Percentiles rank a stretch among this genome's conserved stretches.
These are phyloP conservation scores for Fusarium staphyleae DNA, from an alignment of 2,329 filamentous ascomycete genomes.

Conservation along the genomic window DNA sequence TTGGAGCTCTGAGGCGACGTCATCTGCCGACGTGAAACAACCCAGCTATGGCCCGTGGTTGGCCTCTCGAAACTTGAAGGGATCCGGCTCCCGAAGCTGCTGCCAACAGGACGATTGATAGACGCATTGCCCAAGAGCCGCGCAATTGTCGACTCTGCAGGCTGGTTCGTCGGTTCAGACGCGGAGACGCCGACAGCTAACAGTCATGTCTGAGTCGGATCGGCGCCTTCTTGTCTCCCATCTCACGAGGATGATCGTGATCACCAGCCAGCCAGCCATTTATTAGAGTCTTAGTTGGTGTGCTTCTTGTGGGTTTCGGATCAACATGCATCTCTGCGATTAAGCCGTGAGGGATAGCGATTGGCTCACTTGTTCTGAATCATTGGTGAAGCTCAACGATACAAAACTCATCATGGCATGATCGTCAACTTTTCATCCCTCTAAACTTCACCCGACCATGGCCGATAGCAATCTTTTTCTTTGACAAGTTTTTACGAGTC, in stretches of 20 bases:
- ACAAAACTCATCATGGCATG: slow-evolving; percentile 10
- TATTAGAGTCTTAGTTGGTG: slow-evolving; percentile 5
- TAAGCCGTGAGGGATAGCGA: slow-evolving; percentile 4
- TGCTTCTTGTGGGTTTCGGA: slow-evolving; percentile 22
- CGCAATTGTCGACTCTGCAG: neutral
- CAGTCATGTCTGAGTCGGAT: slow-evolving; percentile 14
- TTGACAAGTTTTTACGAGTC: no score
- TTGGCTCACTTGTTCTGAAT: slow-evolving; percentile 13
- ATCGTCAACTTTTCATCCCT: slow-evolving; percentile 2
- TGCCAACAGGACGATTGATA: neutral
- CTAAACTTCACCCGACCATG: neutral
- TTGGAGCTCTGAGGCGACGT: slow-evolving; percentile 28
- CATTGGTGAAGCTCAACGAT: slow-evolving; percentile 3
- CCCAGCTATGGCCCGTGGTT: slow-evolving; percentile 5
- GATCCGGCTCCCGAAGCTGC: slow-evolving; percentile 1
- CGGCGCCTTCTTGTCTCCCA: slow-evolving; percentile 15
- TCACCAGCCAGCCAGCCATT: slow-evolving; percentile 1
- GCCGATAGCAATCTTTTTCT: neutral
- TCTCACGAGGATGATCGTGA: slow-evolving; percentile 12
- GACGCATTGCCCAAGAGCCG: slow-evolving; percentile 17
- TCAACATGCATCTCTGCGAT: slow-evolving; percentile 2
- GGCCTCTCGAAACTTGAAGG: slow-evolving; percentile 15
- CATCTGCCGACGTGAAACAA: slow-evolving; percentile 4
- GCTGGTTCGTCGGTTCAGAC: slow-evolving; percentile 22
- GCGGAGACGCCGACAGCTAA: slow-evolving; percentile 28